Evolutionary conservation across 345 rosid genomes (phyloP).

Genomic region (Microthlaspi erraticum): DNA sequence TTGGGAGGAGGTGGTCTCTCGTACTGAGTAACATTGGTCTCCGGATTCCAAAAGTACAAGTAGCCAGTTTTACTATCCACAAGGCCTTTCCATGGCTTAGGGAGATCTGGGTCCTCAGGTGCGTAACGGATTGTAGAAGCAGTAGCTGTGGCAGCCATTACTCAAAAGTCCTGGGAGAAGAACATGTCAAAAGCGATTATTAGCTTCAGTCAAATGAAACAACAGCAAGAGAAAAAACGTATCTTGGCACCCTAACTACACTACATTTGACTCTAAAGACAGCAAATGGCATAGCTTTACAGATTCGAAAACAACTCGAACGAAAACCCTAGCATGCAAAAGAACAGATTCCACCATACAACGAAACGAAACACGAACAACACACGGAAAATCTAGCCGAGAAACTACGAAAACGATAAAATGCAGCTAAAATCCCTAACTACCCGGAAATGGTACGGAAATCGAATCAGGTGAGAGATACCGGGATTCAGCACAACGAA

Average conservation of each 20-base stretch:
- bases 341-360: conserved; percentile 17
- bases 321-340: conserved; percentile 44
- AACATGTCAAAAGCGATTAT: conserved; percentile 1
- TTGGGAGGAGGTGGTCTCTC: conserved; percentile 72
- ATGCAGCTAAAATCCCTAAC: conserved; percentile 30
- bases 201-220: not conserved
- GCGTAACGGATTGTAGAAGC: conserved; percentile 75
- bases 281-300: not conserved
- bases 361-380: conserved; percentile 1
- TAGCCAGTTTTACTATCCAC: conserved; percentile 95
- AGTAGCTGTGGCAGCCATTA: conserved; percentile 77
- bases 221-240: not conserved
- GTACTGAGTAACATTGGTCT: conserved; percentile 93
- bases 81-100: conserved; percentile 96
- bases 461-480: not conserved
- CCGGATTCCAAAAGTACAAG: conserved; percentile 96
- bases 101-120: conserved; percentile 91
- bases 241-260: not conserved
- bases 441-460: not conserved
- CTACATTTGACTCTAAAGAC: not conserved
- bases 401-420: not conserved
- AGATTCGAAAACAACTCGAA: conserved; percentile 2
- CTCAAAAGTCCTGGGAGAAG: conserved; percentile 1
- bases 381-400: not conserved
- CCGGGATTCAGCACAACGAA: conserved; percentile 5